These are phyloP conservation scores for Collybia nuda DNA, from an alignment of 768 basidiomycete genomes.

Conservation along the genomic window DNA sequence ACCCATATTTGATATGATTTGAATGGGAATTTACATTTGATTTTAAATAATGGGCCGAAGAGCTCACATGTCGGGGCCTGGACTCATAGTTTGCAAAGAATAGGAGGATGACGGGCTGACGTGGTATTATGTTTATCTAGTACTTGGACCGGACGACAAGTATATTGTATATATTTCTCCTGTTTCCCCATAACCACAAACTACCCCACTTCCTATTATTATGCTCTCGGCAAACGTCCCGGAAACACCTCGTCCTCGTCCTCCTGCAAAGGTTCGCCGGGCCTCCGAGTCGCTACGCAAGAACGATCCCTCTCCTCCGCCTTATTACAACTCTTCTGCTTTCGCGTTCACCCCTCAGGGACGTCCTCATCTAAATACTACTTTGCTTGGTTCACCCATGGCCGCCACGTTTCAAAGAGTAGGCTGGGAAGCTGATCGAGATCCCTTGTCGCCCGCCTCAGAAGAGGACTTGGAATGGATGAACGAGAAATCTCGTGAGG, in stretches of 20 bases:
- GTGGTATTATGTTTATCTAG: conserved; percentile 1
- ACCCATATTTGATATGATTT: not conserved
- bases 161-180: not conserved
- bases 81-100: not conserved
- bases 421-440: conserved; percentile 16
- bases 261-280: conserved; percentile 67
- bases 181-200: not conserved
- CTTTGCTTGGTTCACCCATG: conserved; percentile 36
- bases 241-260: conserved; percentile 64
- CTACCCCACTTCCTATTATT: not conserved
- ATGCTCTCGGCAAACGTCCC: conserved; percentile 35
- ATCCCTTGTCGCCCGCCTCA: conserved; percentile 17
- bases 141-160: not conserved
- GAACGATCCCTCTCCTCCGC: conserved; percentile 32
- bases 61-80: not conserved
- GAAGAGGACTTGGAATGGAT: conserved; percentile 42
- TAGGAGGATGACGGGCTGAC: conserved; percentile 8
- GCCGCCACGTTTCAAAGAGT: conserved; percentile 33
- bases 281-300: conserved; percentile 32
- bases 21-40: not conserved
- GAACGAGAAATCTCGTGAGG: conserved; percentile 68
- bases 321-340: conserved; percentile 43
- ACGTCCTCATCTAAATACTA: conserved; percentile 21
- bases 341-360: conserved; percentile 29
- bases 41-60: not conserved